Evolutionary conservation across 2,329 filamentous ascomycete species (phyloP).

Genomic region (Diaporthe citri): DNA sequence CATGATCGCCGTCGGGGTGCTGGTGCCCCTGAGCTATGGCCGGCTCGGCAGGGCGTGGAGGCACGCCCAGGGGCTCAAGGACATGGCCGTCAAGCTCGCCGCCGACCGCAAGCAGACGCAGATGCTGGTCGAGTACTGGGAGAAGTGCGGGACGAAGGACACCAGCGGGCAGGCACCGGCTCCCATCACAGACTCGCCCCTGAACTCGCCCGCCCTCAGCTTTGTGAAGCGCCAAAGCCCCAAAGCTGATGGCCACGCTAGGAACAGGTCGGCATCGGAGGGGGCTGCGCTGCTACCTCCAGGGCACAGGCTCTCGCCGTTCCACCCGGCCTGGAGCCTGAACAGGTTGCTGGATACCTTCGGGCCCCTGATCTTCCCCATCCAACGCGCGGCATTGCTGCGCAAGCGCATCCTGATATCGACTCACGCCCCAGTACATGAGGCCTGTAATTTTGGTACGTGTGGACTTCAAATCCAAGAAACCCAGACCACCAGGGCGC

Average conservation of each 20-base stretch:
- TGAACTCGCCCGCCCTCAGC: conserved; percentile 64
- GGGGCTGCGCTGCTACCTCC: conserved; percentile 69
- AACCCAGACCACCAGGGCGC: not conserved
- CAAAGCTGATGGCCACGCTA: conserved; percentile 58
- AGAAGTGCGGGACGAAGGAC: conserved; percentile 64
- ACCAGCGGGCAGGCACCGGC: conserved; percentile 50
- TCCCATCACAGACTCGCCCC: conserved; percentile 59
- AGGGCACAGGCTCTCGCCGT: conserved; percentile 77
- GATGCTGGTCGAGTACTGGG: conserved; percentile 85
- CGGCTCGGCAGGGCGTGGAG: conserved; percentile 90
- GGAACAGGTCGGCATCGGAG: conserved; percentile 73
- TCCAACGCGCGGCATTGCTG: conserved; percentile 87
- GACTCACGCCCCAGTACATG: conserved; percentile 85
- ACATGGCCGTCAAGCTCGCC: conserved; percentile 78
- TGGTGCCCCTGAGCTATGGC: conserved; percentile 89
- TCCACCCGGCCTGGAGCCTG: conserved; percentile 90
- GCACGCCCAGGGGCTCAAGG: conserved; percentile 82
- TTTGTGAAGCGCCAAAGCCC: conserved; percentile 55
- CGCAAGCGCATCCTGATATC: conserved; percentile 91
- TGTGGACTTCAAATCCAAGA: conserved; percentile 1
- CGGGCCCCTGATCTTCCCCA: conserved; percentile 90
- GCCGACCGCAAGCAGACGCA: conserved; percentile 72
- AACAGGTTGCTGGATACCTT: conserved; percentile 83
- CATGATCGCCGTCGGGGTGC: conserved; percentile 91
- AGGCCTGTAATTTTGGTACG: conserved; percentile 89